Evolutionary conservation across 1,284 basidiomycete genomes (phyloP), one percentile per base, ranked within the genome.

Genomic region (Boletus calvinii): DNA sequence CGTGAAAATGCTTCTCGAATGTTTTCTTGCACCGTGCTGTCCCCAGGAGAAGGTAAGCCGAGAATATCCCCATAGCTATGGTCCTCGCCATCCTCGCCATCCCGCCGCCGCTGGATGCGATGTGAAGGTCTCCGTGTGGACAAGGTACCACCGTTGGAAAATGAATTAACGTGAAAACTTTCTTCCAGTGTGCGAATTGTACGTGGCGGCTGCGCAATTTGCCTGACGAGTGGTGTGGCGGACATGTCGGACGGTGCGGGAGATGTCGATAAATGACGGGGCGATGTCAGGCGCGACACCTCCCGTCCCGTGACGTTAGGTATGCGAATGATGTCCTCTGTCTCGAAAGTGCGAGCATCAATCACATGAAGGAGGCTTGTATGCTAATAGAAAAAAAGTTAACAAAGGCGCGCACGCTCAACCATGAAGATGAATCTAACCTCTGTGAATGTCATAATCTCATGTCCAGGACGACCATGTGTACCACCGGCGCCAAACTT

Each of bases 401-500:
- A 66, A 48, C n/a, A 46, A 43, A 30, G 13, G 15, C 3, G 11
- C 15, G 34, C 13, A 44, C 36, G 17, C 18, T 38, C 40, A 10
- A 43, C 17, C 57, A 46, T 24, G 12, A 51, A 39, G 30, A 17
- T 20, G 30, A 61, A 6, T 31, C 79, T 48, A 55, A 90, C 88
- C 80, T 92, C 91, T n/a, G 91, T 89, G 69, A 92, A 93, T 0
- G 80, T 81, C 78, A 93, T 80, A 4, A 91, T 68, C 65, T 92
- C 89, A 31, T 80, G 77, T 13, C 76, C 78, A 26, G 59, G 41
- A 26, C 67, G 67, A 48, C 71, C 67, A 53, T 63, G 57, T 54
- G 72, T 54, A 53, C 76, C 65, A 47, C 77, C 74, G 38, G 79
- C 72, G 50, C 84, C 84, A 69, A 93, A 93, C 66, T 90, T 91